These are phyloP conservation scores for Sporisorium reilianum DNA, from an alignment of 1,284 basidiomycete species.

Conservation along the genomic window DNA sequence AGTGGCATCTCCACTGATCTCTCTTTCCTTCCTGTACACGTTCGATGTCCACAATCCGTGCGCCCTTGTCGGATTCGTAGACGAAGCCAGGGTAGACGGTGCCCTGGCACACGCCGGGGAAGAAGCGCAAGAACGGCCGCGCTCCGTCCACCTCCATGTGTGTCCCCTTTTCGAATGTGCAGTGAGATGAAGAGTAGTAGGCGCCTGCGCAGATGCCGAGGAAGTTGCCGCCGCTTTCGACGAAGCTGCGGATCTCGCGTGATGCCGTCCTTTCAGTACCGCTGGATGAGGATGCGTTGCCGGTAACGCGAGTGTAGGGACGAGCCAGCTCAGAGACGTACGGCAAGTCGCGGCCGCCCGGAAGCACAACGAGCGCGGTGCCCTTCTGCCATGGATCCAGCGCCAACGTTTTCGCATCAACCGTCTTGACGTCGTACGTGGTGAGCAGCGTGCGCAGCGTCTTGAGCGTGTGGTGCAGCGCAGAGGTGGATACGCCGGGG, in stretches of 20 bases:
- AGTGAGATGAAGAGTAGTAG: slow-evolving; percentile 72
- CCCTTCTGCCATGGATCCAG: slow-evolving; percentile 58
- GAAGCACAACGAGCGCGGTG: slow-evolving; percentile 57
- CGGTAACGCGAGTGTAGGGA: slow-evolving; percentile 20
- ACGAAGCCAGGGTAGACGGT: slow-evolving; percentile 75
- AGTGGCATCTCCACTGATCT: slow-evolving; percentile 69
- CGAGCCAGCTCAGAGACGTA: slow-evolving; percentile 51
- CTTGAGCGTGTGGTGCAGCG: slow-evolving; percentile 58
- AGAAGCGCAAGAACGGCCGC: slow-evolving; percentile 74
- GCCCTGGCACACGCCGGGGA: slow-evolving; percentile 73
- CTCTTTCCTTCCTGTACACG: slow-evolving; percentile 21
- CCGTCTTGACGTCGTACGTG: slow-evolving; percentile 61
- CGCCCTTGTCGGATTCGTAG: slow-evolving; percentile 72
- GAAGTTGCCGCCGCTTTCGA: slow-evolving; percentile 77
- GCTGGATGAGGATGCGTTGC: slow-evolving; percentile 4
- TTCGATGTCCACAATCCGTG: slow-evolving; percentile 68
- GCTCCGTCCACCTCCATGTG: slow-evolving; percentile 72
- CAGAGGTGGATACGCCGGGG: slow-evolving; percentile 62
- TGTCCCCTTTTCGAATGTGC: slow-evolving; percentile 73
- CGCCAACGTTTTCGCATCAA: slow-evolving; percentile 49
- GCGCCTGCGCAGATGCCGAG: slow-evolving; percentile 78
- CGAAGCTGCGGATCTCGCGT: slow-evolving; percentile 74
- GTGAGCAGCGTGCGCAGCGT: slow-evolving; percentile 50
- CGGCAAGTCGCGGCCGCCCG: slow-evolving; percentile 61
- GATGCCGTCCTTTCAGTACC: slow-evolving; percentile 18